phyloP scores from a whole-genome alignment of 768 basidiomycete species.

The Kwoniella heveanensis region DNA sequence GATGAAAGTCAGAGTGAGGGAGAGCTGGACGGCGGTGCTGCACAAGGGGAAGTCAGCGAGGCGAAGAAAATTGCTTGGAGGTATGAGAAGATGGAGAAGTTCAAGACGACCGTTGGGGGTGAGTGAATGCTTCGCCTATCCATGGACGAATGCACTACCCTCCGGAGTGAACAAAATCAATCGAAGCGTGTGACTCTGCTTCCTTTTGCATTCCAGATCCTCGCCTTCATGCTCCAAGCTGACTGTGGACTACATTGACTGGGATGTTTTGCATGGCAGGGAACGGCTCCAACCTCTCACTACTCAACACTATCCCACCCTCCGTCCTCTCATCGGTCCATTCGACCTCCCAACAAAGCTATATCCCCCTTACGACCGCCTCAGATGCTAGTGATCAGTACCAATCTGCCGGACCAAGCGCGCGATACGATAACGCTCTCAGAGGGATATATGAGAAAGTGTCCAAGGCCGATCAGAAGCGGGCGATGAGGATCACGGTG shows the following conservation, averaged over 20 bases:
- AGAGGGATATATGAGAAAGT: slow-evolving; percentile 16
- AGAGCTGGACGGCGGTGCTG: slow-evolving; percentile 45
- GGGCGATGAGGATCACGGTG: slow-evolving; percentile 50
- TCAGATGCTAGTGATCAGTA: not conserved
- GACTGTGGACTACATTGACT: not conserved
- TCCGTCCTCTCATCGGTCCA: slow-evolving; percentile 29
- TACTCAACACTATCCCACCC: slow-evolving; percentile 46
- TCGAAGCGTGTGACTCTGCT: too few species aligned
- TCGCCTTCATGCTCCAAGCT: not conserved
- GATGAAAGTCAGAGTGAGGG: slow-evolving; percentile 57
- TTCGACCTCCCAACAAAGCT: slow-evolving; percentile 25
- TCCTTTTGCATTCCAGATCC: too few species aligned
- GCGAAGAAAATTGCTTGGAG: slow-evolving; percentile 96
- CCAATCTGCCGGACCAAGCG: slow-evolving; percentile 1
- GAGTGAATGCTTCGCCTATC: too few species aligned
- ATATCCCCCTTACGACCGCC: slow-evolving; percentile 26
- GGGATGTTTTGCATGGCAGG: not conserved
- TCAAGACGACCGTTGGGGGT: slow-evolving; percentile 74
- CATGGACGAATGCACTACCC: too few species aligned
- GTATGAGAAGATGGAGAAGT: slow-evolving; percentile 89
- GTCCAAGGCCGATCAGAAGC: slow-evolving; percentile 15
- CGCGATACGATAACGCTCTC: slow-evolving; percentile 11
- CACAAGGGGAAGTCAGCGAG: slow-evolving; percentile 55
- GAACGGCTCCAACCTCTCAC: slow-evolving; percentile 23
- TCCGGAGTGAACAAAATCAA: too few species aligned